Evolutionary conservation across 2,329 filamentous ascomycete species (phyloP).

Genomic region (Epichloe hybrida): DNA sequence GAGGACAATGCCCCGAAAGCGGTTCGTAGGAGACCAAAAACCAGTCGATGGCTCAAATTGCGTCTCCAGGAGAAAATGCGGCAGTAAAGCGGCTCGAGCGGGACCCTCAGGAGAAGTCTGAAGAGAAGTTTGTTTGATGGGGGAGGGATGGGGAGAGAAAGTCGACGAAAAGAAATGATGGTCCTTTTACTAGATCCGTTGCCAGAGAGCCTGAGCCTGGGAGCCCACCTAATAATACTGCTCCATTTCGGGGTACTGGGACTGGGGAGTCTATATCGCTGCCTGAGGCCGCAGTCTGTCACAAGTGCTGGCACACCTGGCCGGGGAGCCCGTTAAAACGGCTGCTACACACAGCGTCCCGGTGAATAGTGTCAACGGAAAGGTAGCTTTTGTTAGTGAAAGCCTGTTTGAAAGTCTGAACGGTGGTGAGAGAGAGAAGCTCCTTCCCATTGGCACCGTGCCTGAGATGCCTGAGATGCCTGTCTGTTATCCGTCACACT

Average conservation of each 20-base stretch:
- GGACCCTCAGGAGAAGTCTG: conserved; percentile 1
- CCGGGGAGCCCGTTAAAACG: neutral
- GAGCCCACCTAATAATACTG: conserved; percentile 4
- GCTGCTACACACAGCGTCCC: neutral
- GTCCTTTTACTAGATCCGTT: conserved; percentile 7
- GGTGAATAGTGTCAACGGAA: neutral
- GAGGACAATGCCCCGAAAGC: conserved; percentile 1
- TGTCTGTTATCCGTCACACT: too few relatives aligned
- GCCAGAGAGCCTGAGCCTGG: conserved; percentile 11
- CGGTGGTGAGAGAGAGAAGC: neutral
- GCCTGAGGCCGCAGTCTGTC: conserved; percentile 8
- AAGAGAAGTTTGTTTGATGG: conserved; percentile 1
- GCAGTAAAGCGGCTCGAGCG: conserved; percentile 2
- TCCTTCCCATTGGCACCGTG: neutral
- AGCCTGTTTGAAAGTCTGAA: neutral
- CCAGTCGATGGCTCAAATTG: neutral
- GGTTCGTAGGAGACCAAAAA: neutral
- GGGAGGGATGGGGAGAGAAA: conserved; percentile 2
- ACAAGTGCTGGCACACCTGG: neutral
- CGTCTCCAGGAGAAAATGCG: conserved; percentile 2
- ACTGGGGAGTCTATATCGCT: conserved; percentile 1
- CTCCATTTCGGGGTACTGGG: neutral
- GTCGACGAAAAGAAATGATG: conserved; percentile 8
- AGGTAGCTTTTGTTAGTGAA: neutral
- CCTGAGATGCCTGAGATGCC: too few relatives aligned